Evolutionary conservation across 1,284 basidiomycete genomes (phyloP), one percentile per base, ranked within the genome.

Genomic region (Neolentinus lepideus): DNA sequence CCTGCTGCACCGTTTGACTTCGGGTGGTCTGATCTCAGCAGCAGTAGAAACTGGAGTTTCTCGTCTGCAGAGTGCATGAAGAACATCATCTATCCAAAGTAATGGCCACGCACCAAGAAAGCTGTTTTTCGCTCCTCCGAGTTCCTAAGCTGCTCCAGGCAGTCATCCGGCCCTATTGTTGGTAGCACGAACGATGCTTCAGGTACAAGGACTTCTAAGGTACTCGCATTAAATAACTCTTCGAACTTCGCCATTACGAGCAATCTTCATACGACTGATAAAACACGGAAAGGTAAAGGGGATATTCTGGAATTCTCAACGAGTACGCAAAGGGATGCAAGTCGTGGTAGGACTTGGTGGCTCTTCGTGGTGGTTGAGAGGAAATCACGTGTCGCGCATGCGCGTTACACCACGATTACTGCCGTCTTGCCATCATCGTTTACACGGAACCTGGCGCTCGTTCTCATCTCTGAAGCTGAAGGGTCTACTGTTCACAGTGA

Each of bases 1-100:
- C 77, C 69, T 21, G 66, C 66, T 25, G 61, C 54, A 26, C 22
- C 38, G 22, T 68, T 63, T 21, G 67, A 61, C 12, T 70, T 65
- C 38, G 74, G 68, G 58, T 77, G 70, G 22, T 79, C 74, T 29
- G 89, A 67, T 48, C 74, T 73, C 54, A 88, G 62, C 21, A 79
- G 73, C 11, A 93, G 70, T 51, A 90, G 69, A 47, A 88, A 80
- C 56, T 81, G 78, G n/a, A 94, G 73, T 62, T 88, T 83, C 69
- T 94, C 91, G 58, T 87, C 84, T 86, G 56, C 57, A 66, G 61
- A 61, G 58, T 53, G 52, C 24, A 52, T 50, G 45, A 9, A 56
- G 10, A 54, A 51, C 47, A 60, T 56, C 56, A 60, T 31, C 47
- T 27, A 26, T 31, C 51, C 55, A 60, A 47, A 35, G 52, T 50